A percentile compares a stretch with the other conserved stretches of the same genome.
These are phyloP conservation scores for Plasmodium adleri DNA, from an alignment of 169 alveolate genomes.

Conservation along the genomic window DNA sequence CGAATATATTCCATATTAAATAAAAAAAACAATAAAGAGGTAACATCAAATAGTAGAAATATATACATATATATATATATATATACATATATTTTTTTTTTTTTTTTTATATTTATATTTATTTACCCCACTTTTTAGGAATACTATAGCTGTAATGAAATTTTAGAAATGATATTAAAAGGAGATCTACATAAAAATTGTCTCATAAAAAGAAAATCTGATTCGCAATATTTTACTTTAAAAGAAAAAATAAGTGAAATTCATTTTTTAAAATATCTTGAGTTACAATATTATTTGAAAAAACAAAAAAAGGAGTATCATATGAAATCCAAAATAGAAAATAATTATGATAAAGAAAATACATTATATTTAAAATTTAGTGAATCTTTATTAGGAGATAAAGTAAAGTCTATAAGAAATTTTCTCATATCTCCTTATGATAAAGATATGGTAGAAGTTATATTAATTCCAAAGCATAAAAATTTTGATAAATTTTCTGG, in stretches of 20 bases:
- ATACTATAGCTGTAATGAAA: slow-evolving; percentile 43
- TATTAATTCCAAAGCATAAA: slow-evolving; percentile 58
- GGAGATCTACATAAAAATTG: slow-evolving; percentile 32
- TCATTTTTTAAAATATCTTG: slow-evolving; percentile 57
- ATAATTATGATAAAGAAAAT: slow-evolving; percentile 15
- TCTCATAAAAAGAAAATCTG: slow-evolving; percentile 44
- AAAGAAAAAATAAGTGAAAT: slow-evolving; percentile 48
- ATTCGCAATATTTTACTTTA: slow-evolving; percentile 25
- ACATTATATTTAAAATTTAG: slow-evolving; percentile 35
- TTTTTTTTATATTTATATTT: background rate
- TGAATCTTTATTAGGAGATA: slow-evolving; percentile 53
- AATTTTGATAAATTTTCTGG: slow-evolving; percentile 30
- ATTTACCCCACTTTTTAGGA: slow-evolving; percentile 1
- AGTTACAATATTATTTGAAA: slow-evolving; percentile 56
- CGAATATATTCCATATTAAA: slow-evolving; percentile 43
- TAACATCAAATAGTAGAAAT: background rate
- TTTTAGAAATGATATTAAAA: slow-evolving; percentile 58
- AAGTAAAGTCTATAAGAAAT: slow-evolving; percentile 60
- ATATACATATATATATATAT: background rate
- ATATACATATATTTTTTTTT: background rate
- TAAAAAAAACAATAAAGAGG: slow-evolving; percentile 19
- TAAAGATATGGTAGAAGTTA: slow-evolving; percentile 42
- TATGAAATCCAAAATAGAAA: slow-evolving; percentile 30
- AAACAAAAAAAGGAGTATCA: slow-evolving; percentile 23
- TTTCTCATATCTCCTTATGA: slow-evolving; percentile 54